Evolutionary conservation across 2,329 filamentous ascomycete species (phyloP).

Genomic region (Cordyceps cicadae): DNA sequence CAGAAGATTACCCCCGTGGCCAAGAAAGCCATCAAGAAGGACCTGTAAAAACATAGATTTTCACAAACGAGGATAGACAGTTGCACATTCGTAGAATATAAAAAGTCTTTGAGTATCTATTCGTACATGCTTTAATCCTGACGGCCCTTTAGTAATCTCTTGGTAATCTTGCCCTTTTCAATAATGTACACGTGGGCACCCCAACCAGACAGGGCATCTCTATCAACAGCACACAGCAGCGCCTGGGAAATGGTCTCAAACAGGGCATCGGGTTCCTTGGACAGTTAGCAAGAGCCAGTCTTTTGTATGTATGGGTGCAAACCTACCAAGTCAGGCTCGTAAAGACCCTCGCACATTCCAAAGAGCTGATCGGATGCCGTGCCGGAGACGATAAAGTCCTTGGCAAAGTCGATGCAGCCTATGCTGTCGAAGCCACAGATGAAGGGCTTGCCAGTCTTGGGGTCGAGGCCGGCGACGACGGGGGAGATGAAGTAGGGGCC

Average conservation of each 20-base stretch:
- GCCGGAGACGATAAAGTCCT: conserved; percentile 97
- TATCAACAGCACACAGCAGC: conserved; percentile 88
- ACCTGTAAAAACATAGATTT: conserved; percentile 33
- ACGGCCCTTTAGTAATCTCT: conserved; percentile 94
- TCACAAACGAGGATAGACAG: conserved; percentile 7
- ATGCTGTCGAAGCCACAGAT: conserved; percentile 99
- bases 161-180: conserved; percentile 99
- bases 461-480: conserved; percentile 89
- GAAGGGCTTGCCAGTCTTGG: conserved; percentile 88
- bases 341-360: conserved; percentile 95
- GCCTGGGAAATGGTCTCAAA: conserved; percentile 98
- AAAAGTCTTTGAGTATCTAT: conserved; percentile 13
- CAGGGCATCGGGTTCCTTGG: conserved; percentile 72
- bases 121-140: conserved; percentile 59
- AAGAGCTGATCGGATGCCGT: conserved; percentile 97
- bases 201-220: conserved; percentile 95
- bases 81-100: conserved; percentile 15
- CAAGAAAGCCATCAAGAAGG: conserved; percentile 44
- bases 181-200: conserved; percentile 99
- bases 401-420: conserved; percentile 98
- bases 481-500: conserved; percentile 94
- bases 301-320: neutral
- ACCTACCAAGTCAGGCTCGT: conserved; percentile 92
- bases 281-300: neutral
- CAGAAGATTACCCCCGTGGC: conserved; percentile 36